A percentile compares a stretch with the other conserved stretches of the same genome.
Evolutionary conservation across 495 filamentous ascomycete genomes (phyloP).

Genomic region (Xylaria bambusicola): DNA sequence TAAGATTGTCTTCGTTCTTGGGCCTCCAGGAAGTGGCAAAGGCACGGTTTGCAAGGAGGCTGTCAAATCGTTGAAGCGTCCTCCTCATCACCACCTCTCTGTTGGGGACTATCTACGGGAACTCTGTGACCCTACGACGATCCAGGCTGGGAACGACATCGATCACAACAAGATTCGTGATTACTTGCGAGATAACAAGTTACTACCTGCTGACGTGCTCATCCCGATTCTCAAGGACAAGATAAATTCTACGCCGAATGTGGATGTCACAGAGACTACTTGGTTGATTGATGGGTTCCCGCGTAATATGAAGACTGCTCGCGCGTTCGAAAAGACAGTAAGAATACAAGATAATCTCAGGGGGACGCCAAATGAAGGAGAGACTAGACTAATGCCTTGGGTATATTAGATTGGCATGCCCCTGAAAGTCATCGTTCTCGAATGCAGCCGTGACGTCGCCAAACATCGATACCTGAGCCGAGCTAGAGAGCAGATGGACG

Average conservation of each 20-base stretch:
- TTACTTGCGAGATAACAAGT: neutral
- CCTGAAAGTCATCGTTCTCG: constrained; percentile 21
- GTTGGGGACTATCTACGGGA: no score
- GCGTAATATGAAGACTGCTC: constrained; percentile 33
- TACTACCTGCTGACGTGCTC: constrained; percentile 30
- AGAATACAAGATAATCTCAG: no score
- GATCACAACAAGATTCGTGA: no score
- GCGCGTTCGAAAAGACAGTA: constrained; percentile 34
- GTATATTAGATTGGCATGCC: constrained; percentile 26
- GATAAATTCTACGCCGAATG: constrained; percentile 15
- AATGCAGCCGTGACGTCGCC: constrained; percentile 20
- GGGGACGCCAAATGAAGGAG: no score
- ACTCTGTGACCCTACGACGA: no score
- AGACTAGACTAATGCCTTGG: neutral
- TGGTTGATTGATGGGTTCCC: constrained; percentile 45
- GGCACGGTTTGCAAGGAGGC: constrained; percentile 42
- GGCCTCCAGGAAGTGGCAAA: constrained; percentile 43
- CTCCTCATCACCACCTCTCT: no score
- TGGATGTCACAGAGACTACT: neutral
- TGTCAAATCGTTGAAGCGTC: no score
- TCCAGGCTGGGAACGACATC: no score
- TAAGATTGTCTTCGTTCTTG: constrained; percentile 29
- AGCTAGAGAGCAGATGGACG: constrained; percentile 14
- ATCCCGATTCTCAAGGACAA: constrained; percentile 26
- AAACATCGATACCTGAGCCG: constrained; percentile 17